Evolutionary conservation across 306 rosid genomes (phyloP), one percentile per base, ranked within the genome.

Genomic region (Gillenia trifoliata): DNA sequence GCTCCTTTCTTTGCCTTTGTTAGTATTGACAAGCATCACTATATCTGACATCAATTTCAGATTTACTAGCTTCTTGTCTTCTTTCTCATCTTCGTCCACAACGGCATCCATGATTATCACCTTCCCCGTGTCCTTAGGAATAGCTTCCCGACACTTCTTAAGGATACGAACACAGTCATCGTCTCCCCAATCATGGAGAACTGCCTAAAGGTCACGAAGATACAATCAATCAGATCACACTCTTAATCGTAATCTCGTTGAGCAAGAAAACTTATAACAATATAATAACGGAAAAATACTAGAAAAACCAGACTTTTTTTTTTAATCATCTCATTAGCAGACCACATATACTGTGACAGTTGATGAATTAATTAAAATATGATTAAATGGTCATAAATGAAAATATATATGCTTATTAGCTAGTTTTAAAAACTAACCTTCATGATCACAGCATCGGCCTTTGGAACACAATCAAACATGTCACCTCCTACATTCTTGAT

Each of bases 121-220:
- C 68, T 81, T 85, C 38, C 92, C 93, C 25, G 71, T 91, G 50
- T 84, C 88, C 77, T 68, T 36, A 3, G 91, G 81, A 56, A 88
- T 57, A 0, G 89, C 90, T 68, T 80, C 90, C 78, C 69, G 84
- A 34, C 92, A 91, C 0, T 73, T 88, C 36, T 80, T 88, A 6
- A 91, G 83, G 54, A 87, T 87, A n/a, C 59, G 6, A 19, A 87
- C 85, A 79, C 96, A 91, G 49, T 91, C 92, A 30, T 85, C 77
- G 6, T 90, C 96, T 1, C 77, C 79, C 93, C 91, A 86, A 1
- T 86, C 90, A 80, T 91, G 96, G 73, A 91, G 82, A 70, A 88
- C 89, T 83, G 75, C 77, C 90, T 88, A 33, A 57, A 49, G 19
- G 20, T 13, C 15, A 30, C 11, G n/a, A 33, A 38, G 3, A 41